Evolutionary conservation across 2,329 filamentous ascomycete genomes (phyloP).

Genomic region (Lachnum nothofagi): DNA sequence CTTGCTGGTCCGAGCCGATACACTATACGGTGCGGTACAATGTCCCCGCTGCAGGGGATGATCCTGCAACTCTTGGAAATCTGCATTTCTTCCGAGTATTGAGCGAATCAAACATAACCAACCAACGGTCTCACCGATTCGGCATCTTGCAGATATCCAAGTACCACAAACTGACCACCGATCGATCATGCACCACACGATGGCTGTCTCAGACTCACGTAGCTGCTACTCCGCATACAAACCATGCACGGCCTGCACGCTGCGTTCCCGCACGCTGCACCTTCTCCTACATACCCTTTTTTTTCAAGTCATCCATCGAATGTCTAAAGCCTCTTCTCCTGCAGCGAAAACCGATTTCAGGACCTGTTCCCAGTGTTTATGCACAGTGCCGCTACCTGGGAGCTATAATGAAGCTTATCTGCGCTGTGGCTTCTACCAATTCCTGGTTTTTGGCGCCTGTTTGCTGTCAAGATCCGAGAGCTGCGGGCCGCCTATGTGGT

Average conservation of each 20-base stretch:
- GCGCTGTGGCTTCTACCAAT: not conserved
- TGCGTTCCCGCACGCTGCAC: not conserved
- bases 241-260: too few species aligned
- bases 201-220: slow-evolving; percentile 4
- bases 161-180: not conserved
- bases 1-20: too few species aligned
- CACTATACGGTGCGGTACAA: too few species aligned
- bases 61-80: too few species aligned
- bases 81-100: not conserved
- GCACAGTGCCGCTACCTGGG: not conserved
- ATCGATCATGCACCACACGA: slow-evolving; percentile 5
- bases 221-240: not conserved
- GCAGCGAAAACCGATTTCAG: not conserved
- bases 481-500: not conserved
- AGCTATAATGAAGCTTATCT: not conserved
- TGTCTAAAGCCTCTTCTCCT: not conserved
- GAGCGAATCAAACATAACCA: not conserved
- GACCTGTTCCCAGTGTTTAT: not conserved
- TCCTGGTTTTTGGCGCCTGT: not conserved
- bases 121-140: not conserved
- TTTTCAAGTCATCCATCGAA: not conserved
- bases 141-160: slow-evolving; percentile 2
- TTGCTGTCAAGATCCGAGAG: not conserved
- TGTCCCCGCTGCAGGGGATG: too few species aligned
- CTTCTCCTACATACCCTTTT: not conserved